Base-by-base conservation (phyloP, 2,329 filamentous ascomycete genomes). In the Lasiodiplodia theobromae region DNA sequence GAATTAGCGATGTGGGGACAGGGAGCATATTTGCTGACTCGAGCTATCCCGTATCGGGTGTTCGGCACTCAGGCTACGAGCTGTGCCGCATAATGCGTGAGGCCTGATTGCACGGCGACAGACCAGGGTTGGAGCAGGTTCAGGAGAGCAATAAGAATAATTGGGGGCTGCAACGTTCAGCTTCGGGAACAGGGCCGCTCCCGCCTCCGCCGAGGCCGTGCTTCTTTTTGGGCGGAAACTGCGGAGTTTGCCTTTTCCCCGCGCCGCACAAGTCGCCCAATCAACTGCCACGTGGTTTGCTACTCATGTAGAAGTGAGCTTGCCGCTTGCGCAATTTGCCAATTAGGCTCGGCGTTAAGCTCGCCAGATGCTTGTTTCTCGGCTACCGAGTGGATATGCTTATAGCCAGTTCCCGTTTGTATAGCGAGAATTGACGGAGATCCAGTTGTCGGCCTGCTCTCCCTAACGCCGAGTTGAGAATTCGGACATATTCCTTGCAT, bases 61-160 rank as follows among this genome's bases (percentile, higher is more conserved):
- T 2, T 18, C 40, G 58, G 25, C 38, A 49, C 58, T 34, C 23
- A n/a, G 58, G 40, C 58, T 40, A 11, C 4, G 4, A 51, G 58
- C 58, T 14, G 18, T 23, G 40, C 5, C 40, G 16, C 40, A 62
- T 62, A 49, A 58, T 58, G n/a, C n/a, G 57, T 0, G 57, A n/a
- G 14, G 16, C 14, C 31, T 28, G 11, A 51, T 63, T 63, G 58
- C 58, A 63, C 58, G 58, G 40, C 40, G 51, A 10, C 40, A 40
- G 58, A 12, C 57, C 57, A 23, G 37, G 57, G 23, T 21, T 11
- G 1, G 16, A 18, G 16, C 44, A 18, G 2, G 44, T 23, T 47
- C 37, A 23, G 23, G 21, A 21, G 38, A 16, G 31, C 25, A 18
- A 18, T 44, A 44, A 44, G 28, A 28, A 28, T 28, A 28, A 28